phyloP scores from a whole-genome alignment of 495 filamentous ascomycete species.

The Tuber magnatum region DNA sequence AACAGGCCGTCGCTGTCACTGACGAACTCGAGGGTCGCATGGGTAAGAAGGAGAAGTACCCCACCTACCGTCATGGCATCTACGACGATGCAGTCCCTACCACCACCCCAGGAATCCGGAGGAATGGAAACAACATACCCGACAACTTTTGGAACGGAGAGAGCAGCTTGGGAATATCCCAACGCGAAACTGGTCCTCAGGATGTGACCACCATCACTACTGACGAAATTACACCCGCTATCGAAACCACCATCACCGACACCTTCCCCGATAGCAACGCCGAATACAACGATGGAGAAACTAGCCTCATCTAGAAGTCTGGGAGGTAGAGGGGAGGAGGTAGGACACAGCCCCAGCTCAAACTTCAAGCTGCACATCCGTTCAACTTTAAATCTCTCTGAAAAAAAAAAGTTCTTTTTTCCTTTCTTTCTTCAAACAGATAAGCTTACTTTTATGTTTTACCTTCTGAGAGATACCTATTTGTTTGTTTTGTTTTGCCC shows the following conservation, averaged over 20 bases:
- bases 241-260: neutral
- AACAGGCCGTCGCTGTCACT: neutral
- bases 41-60: neutral
- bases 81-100: neutral
- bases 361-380: neutral
- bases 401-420: neutral
- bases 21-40: conserved; percentile 2
- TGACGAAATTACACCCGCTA: neutral
- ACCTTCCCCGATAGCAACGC: neutral
- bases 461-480: neutral
- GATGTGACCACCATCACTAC: neutral
- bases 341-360: neutral
- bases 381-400: neutral
- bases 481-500: neutral
- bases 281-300: neutral
- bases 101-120: neutral
- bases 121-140: neutral
- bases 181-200: neutral
- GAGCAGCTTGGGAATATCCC: neutral
- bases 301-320: neutral
- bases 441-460: neutral
- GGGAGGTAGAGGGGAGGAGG: neutral
- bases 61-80: conserved; percentile 1
- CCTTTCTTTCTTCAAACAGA: neutral
- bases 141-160: neutral